phyloP scores from a whole-genome alignment of 164 flowering plant genomes.

The Hamamelis virginiana region DNA sequence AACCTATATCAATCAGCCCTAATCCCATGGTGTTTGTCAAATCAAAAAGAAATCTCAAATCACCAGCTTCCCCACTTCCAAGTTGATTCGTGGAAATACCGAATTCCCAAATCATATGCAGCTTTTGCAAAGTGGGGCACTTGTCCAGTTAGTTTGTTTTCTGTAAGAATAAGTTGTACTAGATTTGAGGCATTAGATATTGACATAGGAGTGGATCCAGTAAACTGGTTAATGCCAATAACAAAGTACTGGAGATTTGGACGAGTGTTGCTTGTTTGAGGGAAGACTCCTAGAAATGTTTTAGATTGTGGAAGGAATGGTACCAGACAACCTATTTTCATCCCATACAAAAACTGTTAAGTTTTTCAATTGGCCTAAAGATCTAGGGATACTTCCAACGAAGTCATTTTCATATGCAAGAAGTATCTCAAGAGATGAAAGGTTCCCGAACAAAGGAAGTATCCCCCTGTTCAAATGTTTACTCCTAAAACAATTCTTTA shows the following conservation, averaged over 20 bases:
- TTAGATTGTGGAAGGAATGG: constrained; percentile 12
- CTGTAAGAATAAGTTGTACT: background rate
- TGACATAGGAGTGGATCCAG: constrained; percentile 26
- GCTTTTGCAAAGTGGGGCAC: constrained; percentile 11
- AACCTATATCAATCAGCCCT: background rate
- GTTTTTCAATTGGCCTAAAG: constrained; percentile 2
- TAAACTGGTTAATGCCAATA: constrained; percentile 9
- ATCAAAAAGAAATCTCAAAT: constrained; percentile 27
- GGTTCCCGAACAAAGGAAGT: background rate
- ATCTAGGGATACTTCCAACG: constrained; percentile 11
- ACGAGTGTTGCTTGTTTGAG: background rate
- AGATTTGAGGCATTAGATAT: constrained; percentile 16
- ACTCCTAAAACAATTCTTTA: background rate
- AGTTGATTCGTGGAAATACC: background rate
- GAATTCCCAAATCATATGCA: background rate
- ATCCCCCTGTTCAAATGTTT: constrained; percentile 21
- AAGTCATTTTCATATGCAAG: background rate
- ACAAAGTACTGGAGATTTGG: constrained; percentile 18
- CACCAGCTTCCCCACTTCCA: constrained; percentile 22
- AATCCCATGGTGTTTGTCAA: constrained; percentile 23
- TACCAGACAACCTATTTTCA: constrained; percentile 15
- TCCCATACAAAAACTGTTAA: background rate
- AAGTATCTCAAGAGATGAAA: constrained; percentile 1
- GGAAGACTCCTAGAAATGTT: constrained; percentile 21
- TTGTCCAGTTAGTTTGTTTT: constrained; percentile 20